Base-by-base conservation (phyloP, 2,329 filamentous ascomycete genomes). In the Hypocreales sp. region DNA sequence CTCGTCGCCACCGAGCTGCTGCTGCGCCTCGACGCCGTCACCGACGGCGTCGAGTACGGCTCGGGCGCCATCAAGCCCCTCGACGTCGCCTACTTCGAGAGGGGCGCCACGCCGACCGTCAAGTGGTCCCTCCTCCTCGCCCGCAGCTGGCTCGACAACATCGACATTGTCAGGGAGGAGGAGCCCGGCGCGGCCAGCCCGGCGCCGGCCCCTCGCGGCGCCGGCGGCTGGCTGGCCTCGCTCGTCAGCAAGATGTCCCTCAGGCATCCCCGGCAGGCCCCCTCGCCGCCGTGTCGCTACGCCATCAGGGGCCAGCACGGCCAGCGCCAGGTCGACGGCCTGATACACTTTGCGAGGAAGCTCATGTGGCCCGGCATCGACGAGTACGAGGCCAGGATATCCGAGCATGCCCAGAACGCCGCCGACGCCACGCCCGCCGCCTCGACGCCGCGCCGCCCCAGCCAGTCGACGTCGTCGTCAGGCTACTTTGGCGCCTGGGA, bases 61-160 rank as follows among this genome's bases (percentile, higher is more conserved):
- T 46, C 60, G 5, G 58, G 61, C 27, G 55, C 51, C 24, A 58
- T 71, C 29, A 61, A 58, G 32, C 58, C 64, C n/a, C 56, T 64
- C 17, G 67, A 75, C 32, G 57, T 75, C 3, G 59, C 66, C 25
- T 60, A 60, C 24, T 76, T 78, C 32, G 71, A 77, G 39, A 65
- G 67, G 37, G 64, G 67, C 22, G 69, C 71, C 15, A 75, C 64
- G 15, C 45, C 55, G 9, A 64, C 67, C n/a, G 69, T 78, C 13
- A 72, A 67, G 40, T 79, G 73, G 73, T 76, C 73, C 4, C 50
- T 79, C 21, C 55, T 76, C 22, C 55, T 79, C 18, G 73, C 73
- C 11, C 59, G 71, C 15, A 60, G 62, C 23, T 79, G 73, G 72
- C 58, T 79, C n/a, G 68, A 77, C 35, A 78, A 79, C 33, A 72